phyloP scores from a whole-genome alignment of 1,139 yeast species.

The Kluyveromyces marxianus region DNA sequence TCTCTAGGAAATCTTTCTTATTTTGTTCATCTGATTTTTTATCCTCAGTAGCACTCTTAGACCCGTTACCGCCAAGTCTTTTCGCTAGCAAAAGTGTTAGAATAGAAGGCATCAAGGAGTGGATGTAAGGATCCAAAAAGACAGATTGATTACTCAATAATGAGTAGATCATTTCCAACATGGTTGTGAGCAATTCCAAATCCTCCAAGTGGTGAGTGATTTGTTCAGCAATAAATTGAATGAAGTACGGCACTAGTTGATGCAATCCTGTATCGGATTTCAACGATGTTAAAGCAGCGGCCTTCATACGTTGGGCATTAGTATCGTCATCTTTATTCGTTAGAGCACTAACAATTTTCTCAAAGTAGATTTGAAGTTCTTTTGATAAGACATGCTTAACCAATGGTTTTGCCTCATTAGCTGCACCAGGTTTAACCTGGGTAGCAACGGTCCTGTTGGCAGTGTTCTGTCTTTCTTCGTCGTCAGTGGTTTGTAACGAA shows the following conservation, averaged over 20 bases:
- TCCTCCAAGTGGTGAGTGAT: conserved; percentile 81
- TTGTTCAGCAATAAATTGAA: conserved; percentile 93
- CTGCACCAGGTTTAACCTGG: conserved; percentile 37
- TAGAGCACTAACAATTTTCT: conserved; percentile 78
- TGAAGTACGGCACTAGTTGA: conserved; percentile 92
- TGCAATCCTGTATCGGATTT: conserved; percentile 93
- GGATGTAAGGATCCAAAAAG: conserved; percentile 92
- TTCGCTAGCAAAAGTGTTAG: conserved; percentile 84
- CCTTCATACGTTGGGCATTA: conserved; percentile 52
- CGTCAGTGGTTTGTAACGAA: conserved; percentile 22
- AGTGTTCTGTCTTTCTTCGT: conserved; percentile 16
- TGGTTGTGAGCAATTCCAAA: conserved; percentile 66
- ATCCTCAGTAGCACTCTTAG: conserved; percentile 19
- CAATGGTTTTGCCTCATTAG: conserved; percentile 78
- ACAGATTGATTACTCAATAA: conserved; percentile 77
- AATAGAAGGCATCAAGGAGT: conserved; percentile 92
- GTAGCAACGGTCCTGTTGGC: conserved; percentile 33
- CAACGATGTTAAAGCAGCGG: conserved; percentile 77
- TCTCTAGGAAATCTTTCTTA: conserved; percentile 27
- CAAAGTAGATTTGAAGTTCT: conserved; percentile 88
- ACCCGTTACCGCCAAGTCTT: conserved; percentile 58
- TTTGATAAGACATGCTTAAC: conserved; percentile 96
- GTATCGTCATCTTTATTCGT: conserved; percentile 35
- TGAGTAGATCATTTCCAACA: conserved; percentile 86
- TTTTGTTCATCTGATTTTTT: conserved; percentile 24